Evolutionary conservation across 371 early-diverging fungal genomes (phyloP).

Genomic region (Massospora cicadina): DNA sequence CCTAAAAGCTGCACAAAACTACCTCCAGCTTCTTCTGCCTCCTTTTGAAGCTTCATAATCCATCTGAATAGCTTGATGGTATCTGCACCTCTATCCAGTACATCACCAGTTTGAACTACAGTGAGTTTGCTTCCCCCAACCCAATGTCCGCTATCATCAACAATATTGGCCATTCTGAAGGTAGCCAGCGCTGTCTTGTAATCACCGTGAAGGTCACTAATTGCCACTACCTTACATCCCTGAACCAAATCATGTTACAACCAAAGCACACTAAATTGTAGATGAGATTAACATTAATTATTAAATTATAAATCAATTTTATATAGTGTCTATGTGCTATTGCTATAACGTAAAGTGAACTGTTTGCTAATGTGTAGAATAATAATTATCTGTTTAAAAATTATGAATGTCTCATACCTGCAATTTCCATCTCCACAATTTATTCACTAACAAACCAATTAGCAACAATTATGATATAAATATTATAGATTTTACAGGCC

Average conservation of each 20-base stretch:
- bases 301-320: too few relatives aligned
- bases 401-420: too few relatives aligned
- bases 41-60: constrained; percentile 29
- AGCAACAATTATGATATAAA: too few relatives aligned
- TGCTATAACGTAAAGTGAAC: too few relatives aligned
- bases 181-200: constrained; percentile 29
- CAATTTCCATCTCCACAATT: too few relatives aligned
- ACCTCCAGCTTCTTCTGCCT: constrained; percentile 37
- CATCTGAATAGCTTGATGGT: constrained; percentile 44
- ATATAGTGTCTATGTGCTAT: too few relatives aligned
- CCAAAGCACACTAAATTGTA: background rate
- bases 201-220: constrained; percentile 68
- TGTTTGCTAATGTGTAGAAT: too few relatives aligned
- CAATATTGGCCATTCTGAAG: constrained; percentile 35
- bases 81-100: constrained; percentile 51
- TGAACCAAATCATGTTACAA: background rate
- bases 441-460: too few relatives aligned
- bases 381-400: too few relatives aligned
- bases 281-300: too few relatives aligned
- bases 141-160: constrained; percentile 43
- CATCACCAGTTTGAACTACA: constrained; percentile 45
- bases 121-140: constrained; percentile 29
- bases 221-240: constrained; percentile 29
- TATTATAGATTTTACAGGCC: too few relatives aligned
- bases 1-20: constrained; percentile 31